Evolutionary conservation across 1,284 basidiomycete genomes (phyloP), one percentile per base, ranked within the genome.

Genomic region (Naganishia cerealis): DNA sequence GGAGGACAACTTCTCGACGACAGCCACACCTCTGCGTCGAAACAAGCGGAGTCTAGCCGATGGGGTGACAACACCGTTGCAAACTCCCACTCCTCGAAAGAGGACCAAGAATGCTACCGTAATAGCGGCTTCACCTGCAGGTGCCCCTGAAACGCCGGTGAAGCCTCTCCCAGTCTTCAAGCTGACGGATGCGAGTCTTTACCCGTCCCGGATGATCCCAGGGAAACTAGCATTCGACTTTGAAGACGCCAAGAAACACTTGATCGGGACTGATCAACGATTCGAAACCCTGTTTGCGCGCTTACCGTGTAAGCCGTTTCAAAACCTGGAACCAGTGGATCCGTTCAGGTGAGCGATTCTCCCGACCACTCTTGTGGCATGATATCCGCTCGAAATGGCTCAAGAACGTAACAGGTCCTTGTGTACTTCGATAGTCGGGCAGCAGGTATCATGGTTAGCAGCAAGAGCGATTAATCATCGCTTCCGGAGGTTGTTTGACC

Each of bases 401-500:
- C 66, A 63, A 16, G 33, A 43, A 56, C 39, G n/a, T 5, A 54
- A 12, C 72, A 86, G 86, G 56, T 86, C 88, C 0, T 82, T 92
- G 21, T 84, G 85, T 40, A 86, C 85, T 1, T 88, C 86, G 40
- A 90, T 92, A 69, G 79, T 91, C 80, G 90, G 88, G 0, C 92
- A 94, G 79, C 92, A 97, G 79, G 93, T 97, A 50, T 92, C 90
- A 0, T 94, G 91, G 91, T 80, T 90, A 39, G 93, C 93, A 3
- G 94, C 94, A 0, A 84, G 89, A 46, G 88, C 90, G 5, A 92
- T 96, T 65, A 87, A 85, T n/a, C 88, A 92, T 78, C 88, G 85
- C 68, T 96, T 97, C 77, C 83, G 87, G 52, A 84, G 89, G 48
- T 80, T 91, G 18, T 94, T 87, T 76, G 86, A 90, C 71, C 86